Evolutionary conservation across 805 yeast species (phyloP).

Genomic region (Kluyveromyces siamensis): DNA sequence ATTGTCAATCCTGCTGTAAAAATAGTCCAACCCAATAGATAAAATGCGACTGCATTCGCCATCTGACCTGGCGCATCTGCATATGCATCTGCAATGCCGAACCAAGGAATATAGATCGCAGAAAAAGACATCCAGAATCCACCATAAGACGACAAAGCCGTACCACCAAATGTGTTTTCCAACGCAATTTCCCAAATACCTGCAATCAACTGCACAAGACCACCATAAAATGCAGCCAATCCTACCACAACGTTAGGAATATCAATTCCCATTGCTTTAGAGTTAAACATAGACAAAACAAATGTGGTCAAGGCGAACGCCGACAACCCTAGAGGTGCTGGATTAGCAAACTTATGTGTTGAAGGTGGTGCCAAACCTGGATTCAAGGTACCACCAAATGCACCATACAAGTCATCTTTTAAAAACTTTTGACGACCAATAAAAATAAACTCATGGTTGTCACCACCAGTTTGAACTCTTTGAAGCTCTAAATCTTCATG

Average conservation of each 20-base stretch:
- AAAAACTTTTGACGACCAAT: constrained; percentile 67
- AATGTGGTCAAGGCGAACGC: constrained; percentile 59
- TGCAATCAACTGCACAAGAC: constrained; percentile 48
- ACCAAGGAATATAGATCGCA: constrained; percentile 48
- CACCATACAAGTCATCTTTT: constrained; percentile 47
- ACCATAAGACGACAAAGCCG: constrained; percentile 55
- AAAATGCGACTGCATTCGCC: constrained; percentile 49
- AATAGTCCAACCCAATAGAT: constrained; percentile 51
- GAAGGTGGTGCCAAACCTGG: constrained; percentile 58
- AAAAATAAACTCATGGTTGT: constrained; percentile 53
- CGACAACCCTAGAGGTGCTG: constrained; percentile 55
- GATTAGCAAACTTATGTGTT: constrained; percentile 50
- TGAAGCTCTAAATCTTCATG: neutral
- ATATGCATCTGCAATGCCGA: constrained; percentile 52
- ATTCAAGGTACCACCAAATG: constrained; percentile 78
- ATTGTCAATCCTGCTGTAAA: constrained; percentile 47
- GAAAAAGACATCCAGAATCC: constrained; percentile 64
- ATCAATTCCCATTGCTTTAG: constrained; percentile 45
- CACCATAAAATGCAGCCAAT: constrained; percentile 55
- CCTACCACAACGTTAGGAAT: constrained; percentile 48
- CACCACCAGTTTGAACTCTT: constrained; percentile 26
- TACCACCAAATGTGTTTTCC: constrained; percentile 61
- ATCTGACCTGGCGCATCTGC: constrained; percentile 29
- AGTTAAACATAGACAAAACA: constrained; percentile 46
- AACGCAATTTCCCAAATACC: constrained; percentile 59